A percentile compares a stretch with the other conserved stretches of the same genome.
Conservation (phyloP, 2,329 filamentous ascomycete genomes). For the Fusarium nygamai region DNA sequence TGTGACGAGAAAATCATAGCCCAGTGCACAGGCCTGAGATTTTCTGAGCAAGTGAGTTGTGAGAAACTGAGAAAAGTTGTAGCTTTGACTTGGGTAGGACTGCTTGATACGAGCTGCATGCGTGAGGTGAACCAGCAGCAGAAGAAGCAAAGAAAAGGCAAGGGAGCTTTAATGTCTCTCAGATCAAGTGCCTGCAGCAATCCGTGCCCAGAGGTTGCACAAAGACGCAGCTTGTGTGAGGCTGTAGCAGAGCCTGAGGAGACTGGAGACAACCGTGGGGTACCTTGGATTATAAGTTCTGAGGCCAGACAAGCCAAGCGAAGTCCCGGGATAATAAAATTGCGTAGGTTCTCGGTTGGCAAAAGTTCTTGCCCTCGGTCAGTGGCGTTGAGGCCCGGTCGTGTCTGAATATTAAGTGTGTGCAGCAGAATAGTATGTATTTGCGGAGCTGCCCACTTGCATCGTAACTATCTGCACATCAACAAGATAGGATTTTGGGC, state of each 20-base stretch:
- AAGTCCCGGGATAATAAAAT: conserved; percentile 22
- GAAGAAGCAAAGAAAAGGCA: conserved; percentile 6
- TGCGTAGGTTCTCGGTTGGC: conserved; percentile 5
- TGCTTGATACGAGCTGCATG: conserved; percentile 39
- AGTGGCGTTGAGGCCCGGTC: conserved; percentile 28
- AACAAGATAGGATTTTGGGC: conserved; percentile 4
- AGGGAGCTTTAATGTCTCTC: conserved; percentile 18
- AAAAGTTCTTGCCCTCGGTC: conserved; percentile 5
- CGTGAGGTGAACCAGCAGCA: conserved; percentile 11
- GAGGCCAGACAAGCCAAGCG: conserved; percentile 30
- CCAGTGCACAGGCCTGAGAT: background rate
- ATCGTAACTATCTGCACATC: conserved; percentile 19
- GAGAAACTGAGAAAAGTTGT: background rate
- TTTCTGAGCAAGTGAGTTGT: conserved; percentile 7
- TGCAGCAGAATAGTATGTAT: conserved; percentile 32
- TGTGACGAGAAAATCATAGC: conserved; percentile 21
- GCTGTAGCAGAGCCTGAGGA: conserved; percentile 24
- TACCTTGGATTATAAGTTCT: conserved; percentile 23
- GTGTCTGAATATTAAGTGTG: conserved; percentile 33
- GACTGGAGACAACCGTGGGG: conserved; percentile 18
- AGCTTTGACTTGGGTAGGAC: conserved; percentile 31
- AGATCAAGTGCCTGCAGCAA: conserved; percentile 28
- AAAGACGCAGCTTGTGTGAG: conserved; percentile 17
- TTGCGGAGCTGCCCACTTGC: conserved; percentile 34
- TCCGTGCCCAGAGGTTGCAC: conserved; percentile 14